These are phyloP conservation scores for Paracamarosporium sp. DNA, from an alignment of 2,329 filamentous ascomycete species.

Conservation along the genomic window DNA sequence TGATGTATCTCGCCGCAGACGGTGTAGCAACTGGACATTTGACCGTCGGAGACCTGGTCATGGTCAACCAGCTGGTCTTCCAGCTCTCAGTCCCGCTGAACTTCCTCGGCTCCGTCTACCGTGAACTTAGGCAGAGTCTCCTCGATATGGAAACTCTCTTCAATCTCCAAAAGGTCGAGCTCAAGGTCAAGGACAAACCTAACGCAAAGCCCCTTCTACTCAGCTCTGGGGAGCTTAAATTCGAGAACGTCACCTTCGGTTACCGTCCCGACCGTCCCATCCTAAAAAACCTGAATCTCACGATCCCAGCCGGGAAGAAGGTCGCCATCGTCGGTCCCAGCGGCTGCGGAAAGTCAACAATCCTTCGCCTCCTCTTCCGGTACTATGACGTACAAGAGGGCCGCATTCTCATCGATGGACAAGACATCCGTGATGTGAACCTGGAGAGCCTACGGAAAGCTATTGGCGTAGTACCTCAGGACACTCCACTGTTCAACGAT, in stretches of 20 bases:
- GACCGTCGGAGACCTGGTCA: slow-evolving; percentile 94
- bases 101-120: slow-evolving; percentile 97
- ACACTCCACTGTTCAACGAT: slow-evolving; percentile 96
- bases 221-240: slow-evolving; percentile 84
- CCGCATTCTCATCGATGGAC: slow-evolving; percentile 87
- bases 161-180: slow-evolving; percentile 95
- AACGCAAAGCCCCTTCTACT: slow-evolving; percentile 77
- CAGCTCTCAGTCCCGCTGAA: slow-evolving; percentile 96
- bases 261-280: slow-evolving; percentile 90
- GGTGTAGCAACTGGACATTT: slow-evolving; percentile 82
- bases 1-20: slow-evolving; percentile 97
- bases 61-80: slow-evolving; percentile 99
- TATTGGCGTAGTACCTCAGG: slow-evolving; percentile 96
- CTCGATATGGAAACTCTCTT: slow-evolving; percentile 99
- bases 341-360: slow-evolving; percentile 94
- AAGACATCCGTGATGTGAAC: slow-evolving; percentile 84
- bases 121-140: slow-evolving; percentile 90
- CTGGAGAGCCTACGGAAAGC: slow-evolving; percentile 82
- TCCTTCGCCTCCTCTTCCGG: slow-evolving; percentile 88
- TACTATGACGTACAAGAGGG: slow-evolving; percentile 90
- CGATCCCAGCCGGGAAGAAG: slow-evolving; percentile 94
- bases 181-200: slow-evolving; percentile 79
- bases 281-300: slow-evolving; percentile 81
- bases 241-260: slow-evolving; percentile 94
- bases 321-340: slow-evolving; percentile 94